phyloP scores from a whole-genome alignment of 305 asterid genomes.

The Fraxinus baroniana region DNA sequence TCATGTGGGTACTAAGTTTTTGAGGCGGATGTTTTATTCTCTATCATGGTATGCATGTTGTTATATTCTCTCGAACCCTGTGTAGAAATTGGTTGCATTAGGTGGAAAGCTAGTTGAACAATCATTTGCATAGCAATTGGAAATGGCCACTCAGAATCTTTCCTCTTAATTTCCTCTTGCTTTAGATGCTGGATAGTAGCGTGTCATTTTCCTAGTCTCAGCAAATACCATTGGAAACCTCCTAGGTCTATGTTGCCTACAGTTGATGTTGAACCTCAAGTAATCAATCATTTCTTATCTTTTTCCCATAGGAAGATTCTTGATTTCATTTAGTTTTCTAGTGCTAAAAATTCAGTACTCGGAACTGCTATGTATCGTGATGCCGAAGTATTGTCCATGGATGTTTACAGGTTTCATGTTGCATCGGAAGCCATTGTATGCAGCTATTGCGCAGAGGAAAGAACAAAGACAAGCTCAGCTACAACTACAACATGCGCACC shows the following conservation, averaged over 20 bases:
- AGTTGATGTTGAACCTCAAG: neutral
- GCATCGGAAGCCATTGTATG: constrained; percentile 71
- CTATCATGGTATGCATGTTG: neutral
- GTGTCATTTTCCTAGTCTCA: neutral
- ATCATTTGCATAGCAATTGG: neutral
- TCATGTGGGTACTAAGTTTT: neutral
- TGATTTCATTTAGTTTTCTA: constrained; percentile 3
- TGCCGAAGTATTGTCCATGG: constrained; percentile 10
- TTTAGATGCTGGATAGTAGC: neutral
- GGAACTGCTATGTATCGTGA: neutral
- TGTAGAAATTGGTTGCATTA: neutral
- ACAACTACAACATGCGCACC: constrained; percentile 57
- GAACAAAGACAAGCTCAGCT: constrained; percentile 73
- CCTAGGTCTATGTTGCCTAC: neutral
- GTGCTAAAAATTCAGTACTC: neutral
- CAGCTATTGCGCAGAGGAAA: constrained; percentile 83
- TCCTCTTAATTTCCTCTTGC: neutral
- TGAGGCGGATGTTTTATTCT: neutral
- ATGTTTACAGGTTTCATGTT: constrained; percentile 58
- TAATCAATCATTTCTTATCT: neutral
- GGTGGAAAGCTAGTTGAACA: constrained; percentile 3
- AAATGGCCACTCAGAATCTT: neutral
- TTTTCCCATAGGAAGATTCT: neutral
- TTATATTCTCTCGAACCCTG: neutral
- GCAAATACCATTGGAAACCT: neutral